Evolutionary conservation across 768 basidiomycete genomes (phyloP).

Genomic region (Clathrus columnatus): DNA sequence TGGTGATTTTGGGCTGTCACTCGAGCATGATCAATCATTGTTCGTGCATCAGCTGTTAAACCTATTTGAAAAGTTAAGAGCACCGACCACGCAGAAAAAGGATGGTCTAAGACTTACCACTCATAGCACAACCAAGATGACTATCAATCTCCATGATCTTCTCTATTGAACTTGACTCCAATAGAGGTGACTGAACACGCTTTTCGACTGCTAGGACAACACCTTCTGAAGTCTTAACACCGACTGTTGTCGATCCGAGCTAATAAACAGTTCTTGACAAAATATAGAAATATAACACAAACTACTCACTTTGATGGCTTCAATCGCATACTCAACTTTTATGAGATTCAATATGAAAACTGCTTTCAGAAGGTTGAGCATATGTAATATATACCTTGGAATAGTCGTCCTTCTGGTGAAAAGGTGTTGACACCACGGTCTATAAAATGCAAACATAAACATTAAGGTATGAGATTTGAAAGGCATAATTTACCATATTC

Average conservation of each 20-base stretch:
- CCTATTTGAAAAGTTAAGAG: constrained; percentile 22
- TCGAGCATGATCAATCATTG: constrained; percentile 99
- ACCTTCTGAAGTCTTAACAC: constrained; percentile 83
- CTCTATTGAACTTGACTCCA: constrained; percentile 93
- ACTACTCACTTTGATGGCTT: constrained; percentile 81
- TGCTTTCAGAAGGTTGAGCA: background rate
- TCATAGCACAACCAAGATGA: constrained; percentile 98
- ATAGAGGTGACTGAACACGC: constrained; percentile 91
- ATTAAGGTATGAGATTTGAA: background rate
- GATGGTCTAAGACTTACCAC: too few relatives aligned
- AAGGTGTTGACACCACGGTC: constrained; percentile 99
- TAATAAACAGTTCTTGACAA: constrained; percentile 29
- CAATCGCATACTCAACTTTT: constrained; percentile 97
- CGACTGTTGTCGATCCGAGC: constrained; percentile 98
- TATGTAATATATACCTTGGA: constrained; percentile 65
- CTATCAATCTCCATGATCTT: constrained; percentile 99
- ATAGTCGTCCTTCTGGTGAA: constrained; percentile 95
- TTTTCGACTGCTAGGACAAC: constrained; percentile 96
- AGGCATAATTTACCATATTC: constrained; percentile 63
- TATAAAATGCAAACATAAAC: constrained; percentile 20
- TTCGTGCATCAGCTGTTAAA: constrained; percentile 94
- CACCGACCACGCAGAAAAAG: background rate
- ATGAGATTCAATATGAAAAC: constrained; percentile 14
- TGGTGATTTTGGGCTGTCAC: constrained; percentile 93
- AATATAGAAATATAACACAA: background rate